Evolutionary conservation across 1,284 basidiomycete genomes (phyloP).

Genomic region (Afroboletus lepidellus): DNA sequence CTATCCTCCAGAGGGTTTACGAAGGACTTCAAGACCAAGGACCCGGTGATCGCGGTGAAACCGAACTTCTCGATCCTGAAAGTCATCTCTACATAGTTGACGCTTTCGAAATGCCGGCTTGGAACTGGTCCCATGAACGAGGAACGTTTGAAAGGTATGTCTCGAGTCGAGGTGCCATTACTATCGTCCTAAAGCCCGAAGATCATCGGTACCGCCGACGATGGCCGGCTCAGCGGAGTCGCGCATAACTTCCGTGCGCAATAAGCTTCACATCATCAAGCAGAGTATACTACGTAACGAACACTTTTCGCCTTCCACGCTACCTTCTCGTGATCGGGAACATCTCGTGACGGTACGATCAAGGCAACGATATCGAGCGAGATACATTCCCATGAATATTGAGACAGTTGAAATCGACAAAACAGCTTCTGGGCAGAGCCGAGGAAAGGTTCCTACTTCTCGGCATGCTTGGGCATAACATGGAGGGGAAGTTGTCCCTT

Average conservation of each 20-base stretch:
- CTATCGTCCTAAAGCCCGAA: conserved; percentile 11
- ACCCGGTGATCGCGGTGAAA: conserved; percentile 50
- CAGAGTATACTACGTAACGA: conserved; percentile 92
- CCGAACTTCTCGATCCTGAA: conserved; percentile 78
- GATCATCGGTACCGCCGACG: conserved; percentile 52
- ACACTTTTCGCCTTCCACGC: conserved; percentile 91
- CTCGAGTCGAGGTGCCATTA: conserved; percentile 1
- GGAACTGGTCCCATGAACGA: conserved; percentile 85
- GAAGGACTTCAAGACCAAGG: conserved; percentile 76
- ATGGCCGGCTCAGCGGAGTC: conserved; percentile 80
- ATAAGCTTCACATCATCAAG: conserved; percentile 84
- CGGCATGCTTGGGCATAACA: conserved; percentile 88
- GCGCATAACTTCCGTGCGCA: conserved; percentile 72
- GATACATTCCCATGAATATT: conserved; percentile 11
- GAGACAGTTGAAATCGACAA: conserved; percentile 86
- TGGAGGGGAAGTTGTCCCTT: conserved; percentile 86
- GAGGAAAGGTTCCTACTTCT: conserved; percentile 91
- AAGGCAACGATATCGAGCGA: conserved; percentile 12
- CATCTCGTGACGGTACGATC: conserved; percentile 77
- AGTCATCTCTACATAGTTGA: conserved; percentile 84
- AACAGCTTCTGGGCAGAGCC: conserved; percentile 90
- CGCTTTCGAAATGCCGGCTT: conserved; percentile 92
- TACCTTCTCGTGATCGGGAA: conserved; percentile 83
- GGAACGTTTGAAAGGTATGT: conserved; percentile 81
- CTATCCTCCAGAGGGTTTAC: conserved; percentile 78